phyloP scores from a whole-genome alignment of 1,284 basidiomycete genomes.

The Microbotryomycetes sp. region DNA sequence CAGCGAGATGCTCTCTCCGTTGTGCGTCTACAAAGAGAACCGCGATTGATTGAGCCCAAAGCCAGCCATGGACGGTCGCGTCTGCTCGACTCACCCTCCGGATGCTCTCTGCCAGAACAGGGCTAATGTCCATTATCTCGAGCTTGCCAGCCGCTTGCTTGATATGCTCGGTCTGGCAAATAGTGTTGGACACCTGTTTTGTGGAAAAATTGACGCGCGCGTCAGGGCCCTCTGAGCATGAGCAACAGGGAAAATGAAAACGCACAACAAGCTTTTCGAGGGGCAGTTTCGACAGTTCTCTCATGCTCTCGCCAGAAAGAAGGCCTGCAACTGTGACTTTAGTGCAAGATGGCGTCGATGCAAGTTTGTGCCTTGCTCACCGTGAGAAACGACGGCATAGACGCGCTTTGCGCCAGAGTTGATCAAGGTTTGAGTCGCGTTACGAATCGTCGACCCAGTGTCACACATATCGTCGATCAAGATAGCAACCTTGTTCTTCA shows the following conservation, averaged over 20 bases:
- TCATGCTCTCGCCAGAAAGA: slow-evolving; percentile 76
- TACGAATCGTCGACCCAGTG: slow-evolving; percentile 75
- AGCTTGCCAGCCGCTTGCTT: slow-evolving; percentile 45
- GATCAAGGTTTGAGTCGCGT: slow-evolving; percentile 75
- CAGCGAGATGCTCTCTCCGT: slow-evolving; percentile 60
- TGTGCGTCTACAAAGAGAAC: slow-evolving; percentile 57
- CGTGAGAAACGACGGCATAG: slow-evolving; percentile 87
- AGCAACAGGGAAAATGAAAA: slow-evolving; percentile 35
- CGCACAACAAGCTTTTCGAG: slow-evolving; percentile 79
- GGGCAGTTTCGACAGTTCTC: slow-evolving; percentile 65
- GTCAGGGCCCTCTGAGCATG: slow-evolving; percentile 2
- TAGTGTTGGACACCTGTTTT: slow-evolving; percentile 63
- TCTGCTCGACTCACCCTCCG: slow-evolving; percentile 48
- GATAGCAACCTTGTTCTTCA: slow-evolving; percentile 86
- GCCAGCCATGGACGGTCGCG: not conserved
- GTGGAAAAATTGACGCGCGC: not conserved
- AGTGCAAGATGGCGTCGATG: not conserved
- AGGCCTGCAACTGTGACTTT: slow-evolving; percentile 54
- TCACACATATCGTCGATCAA: slow-evolving; percentile 99
- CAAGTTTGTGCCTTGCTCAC: slow-evolving; percentile 46
- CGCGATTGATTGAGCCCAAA: not conserved
- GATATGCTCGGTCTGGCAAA: slow-evolving; percentile 56
- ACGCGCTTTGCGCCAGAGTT: slow-evolving; percentile 83
- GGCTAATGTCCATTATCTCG: slow-evolving; percentile 69
- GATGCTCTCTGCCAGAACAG: slow-evolving; percentile 90